Evolutionary conservation across 371 early-diverging fungal species (phyloP), one percentile per base, ranked within the genome.

Genomic region (Rhizomucor pusillus): DNA sequence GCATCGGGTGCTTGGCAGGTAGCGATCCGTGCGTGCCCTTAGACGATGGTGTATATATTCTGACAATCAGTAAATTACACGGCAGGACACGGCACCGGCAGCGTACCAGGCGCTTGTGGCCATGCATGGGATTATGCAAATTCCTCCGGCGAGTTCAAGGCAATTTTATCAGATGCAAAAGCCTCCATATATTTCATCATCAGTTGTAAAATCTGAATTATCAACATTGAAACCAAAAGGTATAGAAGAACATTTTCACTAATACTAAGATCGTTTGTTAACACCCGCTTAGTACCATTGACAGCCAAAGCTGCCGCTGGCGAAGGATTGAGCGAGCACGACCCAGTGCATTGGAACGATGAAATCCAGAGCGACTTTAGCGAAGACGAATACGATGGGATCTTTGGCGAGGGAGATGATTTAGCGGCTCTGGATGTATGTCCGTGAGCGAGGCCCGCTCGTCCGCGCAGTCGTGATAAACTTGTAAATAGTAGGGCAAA

Each of bases 401-500:
- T 66, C 0, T 69, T 58, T 51, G 74, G 71, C 5, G 74, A 70
- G 50, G 74, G 65, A 0, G n/a, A 56, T 12, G 73, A 66, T 20
- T 39, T 66, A 20, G 62, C 62, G 10, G 51, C 25, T 10, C 46
- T 63, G 22, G 56, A 55, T n/a, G 33, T 18, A 18, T 50, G 5
- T 7, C 29, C 29, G 3, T 29, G 29, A 29, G 3, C 5, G 29
- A 29, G 29, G 29, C n/a, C n/a, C n/a, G n/a, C n/a, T n/a, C n/a
- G n/a, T n/a, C n/a, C n/a, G n/a, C n/a, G n/a, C n/a, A n/a, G n/a
- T n/a, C n/a, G n/a, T n/a, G n/a, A n/a, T n/a, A n/a, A n/a, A n/a
- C n/a, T n/a, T n/a, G n/a, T n/a, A n/a, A n/a, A n/a, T n/a, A n/a
- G n/a, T n/a, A n/a, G n/a, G n/a, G n/a, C n/a, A n/a, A n/a, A n/a